Evolutionary conservation across 805 yeast species (phyloP), one percentile per base, ranked within the genome.

Genomic region (Hanseniaspora osmophila): DNA sequence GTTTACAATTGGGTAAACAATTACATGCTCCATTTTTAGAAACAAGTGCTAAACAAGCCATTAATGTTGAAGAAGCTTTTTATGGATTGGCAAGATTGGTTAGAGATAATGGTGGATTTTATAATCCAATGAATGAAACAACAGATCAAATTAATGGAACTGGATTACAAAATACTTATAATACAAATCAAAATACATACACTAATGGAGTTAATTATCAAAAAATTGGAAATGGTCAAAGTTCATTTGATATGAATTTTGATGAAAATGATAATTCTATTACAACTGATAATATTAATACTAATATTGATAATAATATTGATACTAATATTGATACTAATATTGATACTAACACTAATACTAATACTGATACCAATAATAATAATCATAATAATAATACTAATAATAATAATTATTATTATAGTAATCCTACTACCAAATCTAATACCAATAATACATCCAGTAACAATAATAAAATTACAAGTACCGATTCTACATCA

Each of bases 11-110:
- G 50, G 88, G 90, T 33, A 73, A 70, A 51, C 71, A 72, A 49
- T 75, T 83, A 62, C 70, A 73, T 49, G 77, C 84, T 49, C 77
- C 81, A 50, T 92, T 88, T 60, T 72, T 88, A 54, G 98, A 92
- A 65, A 85, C 97, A 1, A 78, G 90, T 37, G 97, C 97, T 19
- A 92, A 92, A 63, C 84, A 82, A 55, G 80, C 94, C 48, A 73
- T 81, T 52, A 88, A 92, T 55, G 96, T 92, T 40, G 94, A 85
- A 58, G 86, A 80, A 55, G 82, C 88, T 2, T 85, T 85, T 61
- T 78, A 72, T 57, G 79, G 77, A 35, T 60, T 82, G 51, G 84
- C 80, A 13, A 71, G 86, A 52, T 67, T 69, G 40, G 75, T 80
- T 45, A 71, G 66, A 46, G 65, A 62, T 45, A 56, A 60, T 37